Base-by-base conservation (phyloP, 192 early-diverging fungal species). In the Linnemannia zychae region DNA sequence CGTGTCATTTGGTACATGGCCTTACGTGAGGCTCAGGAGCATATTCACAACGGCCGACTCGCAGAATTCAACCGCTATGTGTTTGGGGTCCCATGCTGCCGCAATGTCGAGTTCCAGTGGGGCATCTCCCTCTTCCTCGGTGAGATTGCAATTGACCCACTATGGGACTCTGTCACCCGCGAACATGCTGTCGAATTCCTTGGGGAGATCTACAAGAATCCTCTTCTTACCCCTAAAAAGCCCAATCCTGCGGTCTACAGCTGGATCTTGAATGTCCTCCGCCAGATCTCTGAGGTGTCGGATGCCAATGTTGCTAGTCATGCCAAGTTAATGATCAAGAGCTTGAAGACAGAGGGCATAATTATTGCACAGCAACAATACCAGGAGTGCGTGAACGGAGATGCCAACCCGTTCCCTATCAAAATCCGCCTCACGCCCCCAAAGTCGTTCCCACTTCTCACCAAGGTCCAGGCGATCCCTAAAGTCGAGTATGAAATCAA, bases 221-320 rank as follows among this genome's bases (percentile, higher is more conserved):
- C 24, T 4, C 13, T 15, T 24, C 18, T 46, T 37, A 48, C 37
- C 0, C 38, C 37, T 9, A 46, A 15, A 24, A 46, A 46, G 4
- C 69, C 37, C 11, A 44, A 71, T 46, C 44, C 44, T n/a, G 22
- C 38, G 28, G 24, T 71, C 69, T 46, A 71, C n/a, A 38, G 44
- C 38, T 71, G 44, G 24, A 71, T 71, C 44, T 20, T 71, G 24
- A 46, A 71, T n/a, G 44, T 71, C 69, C 69, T 71, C 69, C 69
- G 69, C 37, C 69, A 46, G 69, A 20, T 71, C 48, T 71, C 69
- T 3, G 44, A 28, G 44, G 28, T 46, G 37, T 5, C 15, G 13
- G 40, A 71, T 48, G 44, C 4, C 6, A 24, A 15, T 12, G 13
- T 63, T 24, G 57, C 57, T 28, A 63, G 2, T 12, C 3, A 15